phyloP scores from a whole-genome alignment of 768 basidiomycete species.

The Rubroboletus pulcherrimus region DNA sequence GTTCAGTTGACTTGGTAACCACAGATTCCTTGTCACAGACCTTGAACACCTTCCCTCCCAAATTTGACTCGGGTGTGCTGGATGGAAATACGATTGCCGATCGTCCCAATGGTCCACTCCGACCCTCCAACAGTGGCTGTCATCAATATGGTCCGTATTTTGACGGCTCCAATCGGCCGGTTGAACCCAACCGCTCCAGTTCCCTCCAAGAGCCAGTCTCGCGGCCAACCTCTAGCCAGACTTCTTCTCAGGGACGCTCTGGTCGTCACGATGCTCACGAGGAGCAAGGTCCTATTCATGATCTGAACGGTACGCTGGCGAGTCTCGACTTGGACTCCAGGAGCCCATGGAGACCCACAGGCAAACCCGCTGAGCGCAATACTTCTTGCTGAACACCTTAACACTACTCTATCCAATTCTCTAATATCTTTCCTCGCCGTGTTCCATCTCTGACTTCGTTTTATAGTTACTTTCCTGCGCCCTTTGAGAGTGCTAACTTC shows the following conservation, averaged over 20 bases:
- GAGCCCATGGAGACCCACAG: constrained; percentile 32
- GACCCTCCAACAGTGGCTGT: constrained; percentile 43
- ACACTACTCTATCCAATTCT: constrained; percentile 2
- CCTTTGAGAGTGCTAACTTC: constrained; percentile 14
- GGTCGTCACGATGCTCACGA: constrained; percentile 25
- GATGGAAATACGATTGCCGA: constrained; percentile 37
- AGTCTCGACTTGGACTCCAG: constrained; percentile 61
- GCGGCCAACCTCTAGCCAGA: constrained; percentile 50
- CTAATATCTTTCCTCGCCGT: constrained; percentile 12
- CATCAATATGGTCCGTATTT: constrained; percentile 46
- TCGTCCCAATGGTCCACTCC: constrained; percentile 42
- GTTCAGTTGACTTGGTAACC: constrained; percentile 33
- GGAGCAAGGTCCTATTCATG: constrained; percentile 56
- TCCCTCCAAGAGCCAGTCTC: constrained; percentile 50
- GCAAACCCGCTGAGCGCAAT: constrained; percentile 19
- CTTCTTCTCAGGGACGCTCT: constrained; percentile 23
- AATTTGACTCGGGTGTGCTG: constrained; percentile 38
- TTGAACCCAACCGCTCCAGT: constrained; percentile 38
- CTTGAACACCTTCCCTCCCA: constrained; percentile 48
- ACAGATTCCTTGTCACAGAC: constrained; percentile 45
- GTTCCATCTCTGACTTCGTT: constrained; percentile 21
- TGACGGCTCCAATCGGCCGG: constrained; percentile 37
- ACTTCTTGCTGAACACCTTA: constrained; percentile 16
- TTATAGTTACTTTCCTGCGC: constrained; percentile 15
- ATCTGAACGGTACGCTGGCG: constrained; percentile 73